A percentile compares a stretch with the other conserved stretches of the same genome.
Evolutionary conservation across 805 yeast species (phyloP).

Genomic region (Yamadazyma takamatsuzukensis): DNA sequence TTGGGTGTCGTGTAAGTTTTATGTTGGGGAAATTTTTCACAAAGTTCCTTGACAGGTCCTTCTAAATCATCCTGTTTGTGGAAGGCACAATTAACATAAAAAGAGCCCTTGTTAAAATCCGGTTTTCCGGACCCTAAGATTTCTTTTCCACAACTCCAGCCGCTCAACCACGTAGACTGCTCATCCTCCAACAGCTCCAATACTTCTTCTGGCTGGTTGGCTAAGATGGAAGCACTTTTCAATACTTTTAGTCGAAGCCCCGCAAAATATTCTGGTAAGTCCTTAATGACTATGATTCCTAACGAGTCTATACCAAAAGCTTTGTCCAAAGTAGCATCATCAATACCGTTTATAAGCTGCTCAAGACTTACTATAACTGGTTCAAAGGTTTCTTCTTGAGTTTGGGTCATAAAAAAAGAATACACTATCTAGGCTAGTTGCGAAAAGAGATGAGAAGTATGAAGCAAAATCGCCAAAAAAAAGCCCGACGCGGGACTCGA

Average conservation of each 20-base stretch:
- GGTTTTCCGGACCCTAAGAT: slow-evolving; percentile 40
- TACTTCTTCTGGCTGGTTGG: slow-evolving; percentile 30
- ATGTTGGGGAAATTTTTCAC: slow-evolving; percentile 26
- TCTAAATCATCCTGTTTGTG: slow-evolving; percentile 40
- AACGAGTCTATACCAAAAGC: slow-evolving; percentile 57
- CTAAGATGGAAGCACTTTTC: slow-evolving; percentile 38
- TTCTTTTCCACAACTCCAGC: slow-evolving; percentile 62
- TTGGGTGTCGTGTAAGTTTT: slow-evolving; percentile 48
- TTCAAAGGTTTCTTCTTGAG: slow-evolving; percentile 4
- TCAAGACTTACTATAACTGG: slow-evolving; percentile 30
- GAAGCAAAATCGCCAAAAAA: no score
- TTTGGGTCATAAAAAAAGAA: background rate
- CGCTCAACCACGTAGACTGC: slow-evolving; percentile 51
- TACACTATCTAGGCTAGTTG: no score
- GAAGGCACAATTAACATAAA: slow-evolving; percentile 56
- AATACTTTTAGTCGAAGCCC: slow-evolving; percentile 42
- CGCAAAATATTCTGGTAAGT: slow-evolving; percentile 35
- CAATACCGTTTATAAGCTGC: slow-evolving; percentile 28
- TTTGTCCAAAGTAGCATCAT: slow-evolving; percentile 24
- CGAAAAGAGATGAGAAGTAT: no score
- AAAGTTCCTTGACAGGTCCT: slow-evolving; percentile 40
- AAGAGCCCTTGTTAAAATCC: slow-evolving; percentile 54
- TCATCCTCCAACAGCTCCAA: slow-evolving; percentile 42
- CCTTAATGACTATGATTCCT: slow-evolving; percentile 49
- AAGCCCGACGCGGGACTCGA: slow-evolving; percentile 16